Conservation (phyloP, 2,329 filamentous ascomycete genomes). For the Talaromyces islandicus region DNA sequence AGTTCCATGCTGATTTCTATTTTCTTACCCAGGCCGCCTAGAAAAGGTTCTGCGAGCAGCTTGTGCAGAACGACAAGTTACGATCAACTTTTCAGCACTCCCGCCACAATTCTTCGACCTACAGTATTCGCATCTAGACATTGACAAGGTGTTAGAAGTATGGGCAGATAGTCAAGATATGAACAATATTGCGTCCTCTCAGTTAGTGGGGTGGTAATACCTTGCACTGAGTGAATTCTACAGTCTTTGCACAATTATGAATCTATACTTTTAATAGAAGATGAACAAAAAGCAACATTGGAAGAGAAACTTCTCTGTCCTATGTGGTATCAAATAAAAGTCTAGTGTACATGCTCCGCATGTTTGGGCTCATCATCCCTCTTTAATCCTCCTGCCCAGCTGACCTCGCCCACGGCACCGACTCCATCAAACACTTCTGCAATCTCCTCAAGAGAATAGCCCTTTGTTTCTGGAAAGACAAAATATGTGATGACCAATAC, state of each 20-base stretch:
- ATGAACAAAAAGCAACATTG: neutral
- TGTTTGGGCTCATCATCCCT: neutral
- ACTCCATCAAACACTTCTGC: constrained; percentile 26
- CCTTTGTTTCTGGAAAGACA: constrained; percentile 52
- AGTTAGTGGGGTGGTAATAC: neutral
- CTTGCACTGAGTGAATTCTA: neutral
- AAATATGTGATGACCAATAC: constrained; percentile 46
- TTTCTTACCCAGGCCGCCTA: neutral
- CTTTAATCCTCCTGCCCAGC: neutral
- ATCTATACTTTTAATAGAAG: neutral
- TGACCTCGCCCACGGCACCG: neutral
- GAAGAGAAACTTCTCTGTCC: neutral
- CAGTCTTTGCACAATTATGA: neutral
- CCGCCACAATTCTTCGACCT: constrained; percentile 3
- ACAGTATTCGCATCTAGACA: constrained; percentile 1
- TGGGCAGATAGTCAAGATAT: constrained; percentile 1
- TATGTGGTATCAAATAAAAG: neutral
- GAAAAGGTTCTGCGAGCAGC: neutral
- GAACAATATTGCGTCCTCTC: neutral
- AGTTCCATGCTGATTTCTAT: neutral
- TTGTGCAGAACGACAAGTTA: neutral
- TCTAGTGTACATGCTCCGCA: neutral
- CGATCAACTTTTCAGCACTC: neutral
- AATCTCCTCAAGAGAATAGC: constrained; percentile 47
- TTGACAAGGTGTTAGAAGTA: constrained; percentile 1